phyloP scores from a whole-genome alignment of 768 basidiomycete species.

The Roridomyces roridus region DNA sequence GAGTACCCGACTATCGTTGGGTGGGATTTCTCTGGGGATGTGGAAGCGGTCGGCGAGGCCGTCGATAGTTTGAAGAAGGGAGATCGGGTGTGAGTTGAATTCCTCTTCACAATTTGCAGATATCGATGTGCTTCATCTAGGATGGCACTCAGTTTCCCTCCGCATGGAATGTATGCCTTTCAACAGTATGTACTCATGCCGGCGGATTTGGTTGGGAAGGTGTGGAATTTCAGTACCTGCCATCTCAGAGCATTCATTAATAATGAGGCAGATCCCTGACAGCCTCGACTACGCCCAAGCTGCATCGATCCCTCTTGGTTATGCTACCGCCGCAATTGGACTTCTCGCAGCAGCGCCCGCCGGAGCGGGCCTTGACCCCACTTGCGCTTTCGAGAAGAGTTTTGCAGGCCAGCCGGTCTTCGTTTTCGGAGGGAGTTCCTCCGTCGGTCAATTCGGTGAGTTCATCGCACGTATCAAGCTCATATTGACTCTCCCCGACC shows the following conservation, averaged over 20 bases:
- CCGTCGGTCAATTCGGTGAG: slow-evolving; percentile 16
- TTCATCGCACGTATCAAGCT: not conserved
- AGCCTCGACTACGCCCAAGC: slow-evolving; percentile 13
- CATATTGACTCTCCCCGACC: slow-evolving; percentile 29
- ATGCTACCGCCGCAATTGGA: slow-evolving; percentile 14
- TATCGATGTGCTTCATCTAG: not conserved
- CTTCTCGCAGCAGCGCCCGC: slow-evolving; percentile 17
- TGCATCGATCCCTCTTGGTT: slow-evolving; percentile 9
- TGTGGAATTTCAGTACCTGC: not conserved
- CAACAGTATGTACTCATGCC: not conserved
- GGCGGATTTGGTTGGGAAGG: not conserved
- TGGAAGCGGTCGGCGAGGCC: slow-evolving; percentile 36
- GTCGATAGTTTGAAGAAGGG: slow-evolving; percentile 38
- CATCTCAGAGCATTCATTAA: too few species aligned
- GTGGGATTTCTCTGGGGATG: slow-evolving; percentile 40
- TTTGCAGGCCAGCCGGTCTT: slow-evolving; percentile 14
- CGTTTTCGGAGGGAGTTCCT: slow-evolving; percentile 15
- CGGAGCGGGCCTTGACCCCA: slow-evolving; percentile 20
- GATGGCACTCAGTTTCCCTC: not conserved
- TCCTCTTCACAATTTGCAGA: not conserved
- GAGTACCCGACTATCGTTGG: slow-evolving; percentile 40
- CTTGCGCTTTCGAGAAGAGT: slow-evolving; percentile 12
- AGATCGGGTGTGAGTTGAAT: slow-evolving; percentile 31
- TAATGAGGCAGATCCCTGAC: too few species aligned
- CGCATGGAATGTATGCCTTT: not conserved